These are phyloP conservation scores for Magnolia sinica DNA, from an alignment of 164 flowering plant species.

Conservation along the genomic window DNA sequence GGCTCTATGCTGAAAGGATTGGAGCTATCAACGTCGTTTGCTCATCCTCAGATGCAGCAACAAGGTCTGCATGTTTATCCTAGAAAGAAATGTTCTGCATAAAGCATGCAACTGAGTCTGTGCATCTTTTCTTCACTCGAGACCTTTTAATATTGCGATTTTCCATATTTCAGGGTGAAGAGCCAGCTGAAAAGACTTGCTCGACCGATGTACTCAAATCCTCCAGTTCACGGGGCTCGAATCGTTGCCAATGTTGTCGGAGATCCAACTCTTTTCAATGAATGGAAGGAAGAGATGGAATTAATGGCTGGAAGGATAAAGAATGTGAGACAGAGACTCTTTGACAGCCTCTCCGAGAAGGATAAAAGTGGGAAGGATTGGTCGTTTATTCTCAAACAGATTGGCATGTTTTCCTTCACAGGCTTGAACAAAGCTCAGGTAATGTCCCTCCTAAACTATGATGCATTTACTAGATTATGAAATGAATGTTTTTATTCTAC, in stretches of 20 bases:
- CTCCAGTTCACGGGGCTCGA: slow-evolving; percentile 92
- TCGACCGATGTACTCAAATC: slow-evolving; percentile 97
- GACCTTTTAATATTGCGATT: background rate
- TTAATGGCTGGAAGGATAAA: slow-evolving; percentile 97
- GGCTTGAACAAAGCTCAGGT: slow-evolving; percentile 96
- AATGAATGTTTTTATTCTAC: background rate
- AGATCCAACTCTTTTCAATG: slow-evolving; percentile 64
- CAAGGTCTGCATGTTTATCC: slow-evolving; percentile 42
- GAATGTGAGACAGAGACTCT: slow-evolving; percentile 77
- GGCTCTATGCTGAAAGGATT: slow-evolving; percentile 92
- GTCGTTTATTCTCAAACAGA: slow-evolving; percentile 91
- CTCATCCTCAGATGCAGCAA: slow-evolving; percentile 81
- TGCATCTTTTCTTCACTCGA: background rate
- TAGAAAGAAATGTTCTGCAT: background rate
- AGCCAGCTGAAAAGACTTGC: slow-evolving; percentile 96
- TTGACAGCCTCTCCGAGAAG: slow-evolving; percentile 63
- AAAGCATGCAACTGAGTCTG: background rate
- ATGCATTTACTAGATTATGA: background rate
- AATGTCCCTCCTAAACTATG: slow-evolving; percentile 10
- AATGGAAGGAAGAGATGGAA: slow-evolving; percentile 97
- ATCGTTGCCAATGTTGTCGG: slow-evolving; percentile 95
- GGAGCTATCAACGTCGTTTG: slow-evolving; percentile 93
- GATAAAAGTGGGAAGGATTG: slow-evolving; percentile 92
- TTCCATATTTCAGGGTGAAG: slow-evolving; percentile 63
- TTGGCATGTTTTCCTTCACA: slow-evolving; percentile 98